phyloP scores from a whole-genome alignment of 2,329 filamentous ascomycete species.

The Fusarium agapanthi region DNA sequence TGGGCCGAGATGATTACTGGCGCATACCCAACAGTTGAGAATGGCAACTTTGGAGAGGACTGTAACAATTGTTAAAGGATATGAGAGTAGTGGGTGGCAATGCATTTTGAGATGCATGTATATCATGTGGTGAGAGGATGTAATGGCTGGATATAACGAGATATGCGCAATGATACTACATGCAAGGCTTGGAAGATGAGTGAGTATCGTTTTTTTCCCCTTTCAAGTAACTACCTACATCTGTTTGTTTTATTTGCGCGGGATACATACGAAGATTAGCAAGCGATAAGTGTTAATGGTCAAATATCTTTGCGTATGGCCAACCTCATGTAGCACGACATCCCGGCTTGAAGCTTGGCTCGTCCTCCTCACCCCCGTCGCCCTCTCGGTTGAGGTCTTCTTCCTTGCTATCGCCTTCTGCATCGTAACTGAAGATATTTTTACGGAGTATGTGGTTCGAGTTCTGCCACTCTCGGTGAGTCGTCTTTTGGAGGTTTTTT shows the following conservation, averaged over 20 bases:
- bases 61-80: constrained; percentile 1
- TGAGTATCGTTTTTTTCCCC: constrained; percentile 9
- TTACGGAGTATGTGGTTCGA: background rate
- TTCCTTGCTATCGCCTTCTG: background rate
- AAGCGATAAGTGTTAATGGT: background rate
- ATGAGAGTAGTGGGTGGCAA: background rate
- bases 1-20: constrained; percentile 75
- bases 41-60: constrained; percentile 59
- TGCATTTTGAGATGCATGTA: constrained; percentile 11
- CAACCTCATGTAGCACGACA: background rate
- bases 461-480: background rate
- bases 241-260: background rate
- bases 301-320: background rate
- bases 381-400: background rate
- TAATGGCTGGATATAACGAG: constrained; percentile 34
- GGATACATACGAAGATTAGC: background rate
- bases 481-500: background rate
- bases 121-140: constrained; percentile 6
- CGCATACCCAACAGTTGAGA: constrained; percentile 70
- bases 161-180: constrained; percentile 39
- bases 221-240: constrained; percentile 2
- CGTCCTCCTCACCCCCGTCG: background rate
- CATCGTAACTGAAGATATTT: background rate
- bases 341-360: background rate
- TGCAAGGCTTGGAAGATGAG: constrained; percentile 3